phyloP scores from a whole-genome alignment of 2,329 filamentous ascomycete genomes.

The Fusarium sororula region DNA sequence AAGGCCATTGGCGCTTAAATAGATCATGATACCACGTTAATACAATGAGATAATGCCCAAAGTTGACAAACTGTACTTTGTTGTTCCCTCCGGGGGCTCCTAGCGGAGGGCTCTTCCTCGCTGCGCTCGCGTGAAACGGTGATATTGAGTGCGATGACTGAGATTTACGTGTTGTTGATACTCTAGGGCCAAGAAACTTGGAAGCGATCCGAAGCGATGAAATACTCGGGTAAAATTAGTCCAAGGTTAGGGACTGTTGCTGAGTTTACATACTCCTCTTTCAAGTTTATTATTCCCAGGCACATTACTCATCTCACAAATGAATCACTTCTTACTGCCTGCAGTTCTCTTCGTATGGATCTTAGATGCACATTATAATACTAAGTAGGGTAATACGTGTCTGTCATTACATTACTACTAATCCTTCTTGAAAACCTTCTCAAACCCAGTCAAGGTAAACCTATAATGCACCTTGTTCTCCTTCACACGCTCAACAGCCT shows the following conservation, averaged over 20 bases:
- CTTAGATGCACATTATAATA: accelerated
- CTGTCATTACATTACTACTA: not conserved
- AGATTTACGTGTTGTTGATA: not conserved
- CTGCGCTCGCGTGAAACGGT: not conserved
- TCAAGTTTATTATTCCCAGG: accelerated
- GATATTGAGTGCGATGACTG: accelerated
- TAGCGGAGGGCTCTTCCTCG: not conserved
- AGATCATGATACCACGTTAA: not conserved
- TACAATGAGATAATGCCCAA: not conserved
- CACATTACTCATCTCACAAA: too few relatives aligned
- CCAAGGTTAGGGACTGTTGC: too few relatives aligned
- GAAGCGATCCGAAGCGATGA: not conserved
- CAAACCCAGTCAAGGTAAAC: slow-evolving; percentile 74
- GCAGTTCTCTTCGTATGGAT: accelerated
- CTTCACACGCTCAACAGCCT: slow-evolving; percentile 75
- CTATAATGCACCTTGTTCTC: slow-evolving; percentile 77
- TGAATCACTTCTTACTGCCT: accelerated
- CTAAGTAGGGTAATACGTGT: not conserved
- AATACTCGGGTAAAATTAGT: accelerated
- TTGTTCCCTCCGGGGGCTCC: not conserved
- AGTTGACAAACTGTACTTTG: not conserved
- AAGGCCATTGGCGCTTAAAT: slow-evolving; percentile 52
- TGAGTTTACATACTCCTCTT: accelerated
- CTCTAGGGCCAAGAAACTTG: accelerated
- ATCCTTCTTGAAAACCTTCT: slow-evolving; percentile 65